Evolutionary conservation across 805 yeast species (phyloP).

Genomic region (Wickerhamomyces kurtzmanii): DNA sequence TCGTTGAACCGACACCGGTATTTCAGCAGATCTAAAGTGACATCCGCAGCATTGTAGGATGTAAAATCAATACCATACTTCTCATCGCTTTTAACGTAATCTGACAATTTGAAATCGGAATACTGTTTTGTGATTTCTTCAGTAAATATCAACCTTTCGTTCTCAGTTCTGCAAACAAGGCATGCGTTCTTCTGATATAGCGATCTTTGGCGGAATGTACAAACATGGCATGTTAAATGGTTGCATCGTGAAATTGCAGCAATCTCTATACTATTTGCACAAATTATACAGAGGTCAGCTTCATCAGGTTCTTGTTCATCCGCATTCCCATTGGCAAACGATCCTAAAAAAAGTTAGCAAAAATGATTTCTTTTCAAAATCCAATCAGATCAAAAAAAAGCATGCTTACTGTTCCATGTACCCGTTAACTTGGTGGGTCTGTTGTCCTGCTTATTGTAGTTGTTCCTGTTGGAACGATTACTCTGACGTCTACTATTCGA

Average conservation of each 20-base stretch:
- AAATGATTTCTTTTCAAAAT: too few species aligned
- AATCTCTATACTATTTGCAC: constrained; percentile 62
- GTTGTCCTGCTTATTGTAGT: constrained; percentile 7
- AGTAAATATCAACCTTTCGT: constrained; percentile 46
- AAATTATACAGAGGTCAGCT: constrained; percentile 60
- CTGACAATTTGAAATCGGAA: constrained; percentile 23
- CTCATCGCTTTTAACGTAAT: constrained; percentile 26
- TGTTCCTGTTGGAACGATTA: too few species aligned
- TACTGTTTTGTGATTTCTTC: constrained; percentile 29
- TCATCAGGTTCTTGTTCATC: constrained; percentile 25
- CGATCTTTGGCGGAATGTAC: constrained; percentile 78
- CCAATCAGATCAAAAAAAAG: too few species aligned
- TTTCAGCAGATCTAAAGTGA: constrained; percentile 41
- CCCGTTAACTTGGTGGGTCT: background rate
- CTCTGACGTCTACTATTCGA: too few species aligned
- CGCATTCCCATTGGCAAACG: constrained; percentile 7
- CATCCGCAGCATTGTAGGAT: constrained; percentile 32
- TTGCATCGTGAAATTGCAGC: constrained; percentile 76
- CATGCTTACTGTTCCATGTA: constrained; percentile 14
- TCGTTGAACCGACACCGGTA: constrained; percentile 46
- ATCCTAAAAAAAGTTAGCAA: too few species aligned
- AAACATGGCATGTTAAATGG: constrained; percentile 74
- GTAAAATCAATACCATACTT: constrained; percentile 54
- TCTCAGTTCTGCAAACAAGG: constrained; percentile 75
- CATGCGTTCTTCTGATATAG: constrained; percentile 67